Conservation (phyloP, 1,284 basidiomycete species). For the Ganoderma sinense region DNA sequence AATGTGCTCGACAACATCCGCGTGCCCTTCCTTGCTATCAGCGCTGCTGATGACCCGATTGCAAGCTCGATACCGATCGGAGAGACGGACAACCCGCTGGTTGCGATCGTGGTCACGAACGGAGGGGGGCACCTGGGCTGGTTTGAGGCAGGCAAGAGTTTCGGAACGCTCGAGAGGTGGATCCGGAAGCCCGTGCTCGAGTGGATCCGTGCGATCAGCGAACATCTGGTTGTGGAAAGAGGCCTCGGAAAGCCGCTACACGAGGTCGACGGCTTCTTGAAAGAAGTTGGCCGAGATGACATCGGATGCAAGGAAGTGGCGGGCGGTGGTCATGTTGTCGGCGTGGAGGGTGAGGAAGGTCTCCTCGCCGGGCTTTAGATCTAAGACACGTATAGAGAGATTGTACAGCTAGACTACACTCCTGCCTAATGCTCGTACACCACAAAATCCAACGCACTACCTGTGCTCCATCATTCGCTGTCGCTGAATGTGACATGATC, state of each 20-base stretch:
- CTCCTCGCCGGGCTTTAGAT: slow-evolving; percentile 51
- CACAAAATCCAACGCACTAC: slow-evolving; percentile 25
- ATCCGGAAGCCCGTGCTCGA: slow-evolving; percentile 76
- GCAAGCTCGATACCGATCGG: slow-evolving; percentile 70
- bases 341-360: slow-evolving; percentile 46
- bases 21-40: slow-evolving; percentile 84
- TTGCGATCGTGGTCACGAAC: slow-evolving; percentile 78
- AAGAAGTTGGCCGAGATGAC: slow-evolving; percentile 58
- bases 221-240: slow-evolving; percentile 53
- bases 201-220: slow-evolving; percentile 71
- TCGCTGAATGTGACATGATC: slow-evolving; percentile 79
- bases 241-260: slow-evolving; percentile 42
- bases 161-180: slow-evolving; percentile 67
- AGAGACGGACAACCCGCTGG: slow-evolving; percentile 65
- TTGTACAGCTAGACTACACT: slow-evolving; percentile 26
- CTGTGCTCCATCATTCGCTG: slow-evolving; percentile 64
- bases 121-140: slow-evolving; percentile 95
- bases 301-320: slow-evolving; percentile 57
- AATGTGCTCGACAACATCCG: slow-evolving; percentile 62
- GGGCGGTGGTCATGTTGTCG: slow-evolving; percentile 46
- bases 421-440: slow-evolving; percentile 24
- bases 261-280: slow-evolving; percentile 65
- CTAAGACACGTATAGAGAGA: slow-evolving; percentile 17
- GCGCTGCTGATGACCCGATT: slow-evolving; percentile 93
- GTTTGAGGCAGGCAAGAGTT: slow-evolving; percentile 72